phyloP scores from a whole-genome alignment of 2,329 filamentous ascomycete genomes.

The Clarireedia paspali region DNA sequence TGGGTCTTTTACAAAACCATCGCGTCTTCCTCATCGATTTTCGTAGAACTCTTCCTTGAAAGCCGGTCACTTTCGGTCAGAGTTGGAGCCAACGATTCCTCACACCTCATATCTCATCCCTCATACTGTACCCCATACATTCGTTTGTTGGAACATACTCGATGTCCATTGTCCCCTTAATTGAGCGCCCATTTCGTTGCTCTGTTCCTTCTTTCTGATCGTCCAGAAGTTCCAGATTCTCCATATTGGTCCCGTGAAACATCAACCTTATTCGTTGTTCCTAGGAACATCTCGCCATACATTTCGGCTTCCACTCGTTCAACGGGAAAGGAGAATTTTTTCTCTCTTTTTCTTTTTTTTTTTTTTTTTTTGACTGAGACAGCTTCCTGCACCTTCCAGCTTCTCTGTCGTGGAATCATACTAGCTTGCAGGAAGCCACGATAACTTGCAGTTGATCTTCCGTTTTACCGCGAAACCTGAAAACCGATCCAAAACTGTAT shows the following conservation, averaged over 20 bases:
- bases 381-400: constrained; percentile 1
- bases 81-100: neutral
- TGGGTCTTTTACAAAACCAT: too few species aligned
- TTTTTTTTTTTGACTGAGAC: constrained; percentile 1
- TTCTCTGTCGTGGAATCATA: constrained; percentile 1
- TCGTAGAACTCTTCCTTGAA: neutral
- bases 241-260: constrained; percentile 1
- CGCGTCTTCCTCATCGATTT: too few species aligned
- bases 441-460: constrained; percentile 6
- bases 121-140: neutral
- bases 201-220: neutral
- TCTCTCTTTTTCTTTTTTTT: neutral
- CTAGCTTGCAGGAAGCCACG: constrained; percentile 6
- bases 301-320: neutral
- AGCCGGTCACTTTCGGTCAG: neutral
- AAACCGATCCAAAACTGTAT: neutral
- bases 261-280: neutral
- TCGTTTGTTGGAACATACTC: neutral
- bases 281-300: constrained; percentile 1
- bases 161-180: neutral
- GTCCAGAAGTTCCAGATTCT: neutral
- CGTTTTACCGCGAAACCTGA: neutral
- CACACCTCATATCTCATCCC: neutral
- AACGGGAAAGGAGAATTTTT: neutral
- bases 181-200: neutral